phyloP scores from a whole-genome alignment of 306 rosid genomes.

The Nissolia schottii region DNA sequence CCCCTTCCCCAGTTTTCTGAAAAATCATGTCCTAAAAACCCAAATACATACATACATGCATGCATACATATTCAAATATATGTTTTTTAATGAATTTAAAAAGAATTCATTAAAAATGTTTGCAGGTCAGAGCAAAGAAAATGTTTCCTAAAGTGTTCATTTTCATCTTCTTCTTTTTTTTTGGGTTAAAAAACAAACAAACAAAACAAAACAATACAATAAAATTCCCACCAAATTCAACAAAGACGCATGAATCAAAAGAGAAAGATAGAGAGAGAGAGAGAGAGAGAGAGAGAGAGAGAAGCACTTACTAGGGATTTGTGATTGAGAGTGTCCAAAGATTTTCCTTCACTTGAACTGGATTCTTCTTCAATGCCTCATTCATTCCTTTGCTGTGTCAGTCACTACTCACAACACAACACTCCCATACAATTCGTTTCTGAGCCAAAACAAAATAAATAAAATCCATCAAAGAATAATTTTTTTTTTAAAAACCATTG shows the following conservation, averaged over 20 bases:
- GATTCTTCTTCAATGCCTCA: neutral
- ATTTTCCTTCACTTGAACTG: neutral
- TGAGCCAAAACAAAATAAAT: neutral
- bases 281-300: neutral
- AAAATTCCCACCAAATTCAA: neutral
- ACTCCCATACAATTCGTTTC: too few species aligned
- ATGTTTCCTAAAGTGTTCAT: neutral
- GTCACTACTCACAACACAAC: too few species aligned
- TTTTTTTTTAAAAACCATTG: too few species aligned
- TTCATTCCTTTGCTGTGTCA: too few species aligned
- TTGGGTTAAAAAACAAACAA: neutral
- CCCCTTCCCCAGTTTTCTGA: neutral
- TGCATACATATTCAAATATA: too few species aligned
- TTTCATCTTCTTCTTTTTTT: too few species aligned
- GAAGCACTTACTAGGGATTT: neutral
- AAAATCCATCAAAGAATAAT: too few species aligned
- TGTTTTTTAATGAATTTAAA: neutral
- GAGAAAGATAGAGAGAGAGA: neutral
- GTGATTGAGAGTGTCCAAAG: neutral
- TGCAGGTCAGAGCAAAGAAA: neutral
- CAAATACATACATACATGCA: neutral
- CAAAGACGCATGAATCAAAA: neutral
- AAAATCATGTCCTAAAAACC: slow-evolving; percentile 5
- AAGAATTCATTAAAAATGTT: too few species aligned
- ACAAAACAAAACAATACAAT: neutral